Evolutionary conservation across 108 stramenopile genomes (phyloP).

Genomic region (Cyclotella choctawhatcheeana): DNA sequence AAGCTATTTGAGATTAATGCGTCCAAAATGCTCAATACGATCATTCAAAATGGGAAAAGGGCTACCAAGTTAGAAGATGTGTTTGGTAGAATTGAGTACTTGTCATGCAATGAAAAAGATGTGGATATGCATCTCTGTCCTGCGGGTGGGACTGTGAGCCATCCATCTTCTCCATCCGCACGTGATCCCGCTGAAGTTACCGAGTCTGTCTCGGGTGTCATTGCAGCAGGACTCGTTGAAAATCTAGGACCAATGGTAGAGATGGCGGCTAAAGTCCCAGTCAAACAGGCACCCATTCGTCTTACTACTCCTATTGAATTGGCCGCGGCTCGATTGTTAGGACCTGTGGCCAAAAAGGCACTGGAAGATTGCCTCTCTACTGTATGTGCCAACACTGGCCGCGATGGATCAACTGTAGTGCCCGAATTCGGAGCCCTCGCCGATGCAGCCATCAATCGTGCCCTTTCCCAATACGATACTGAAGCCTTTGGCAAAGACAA

Average conservation of each 20-base stretch:
- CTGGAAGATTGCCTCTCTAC: slow-evolving; percentile 50
- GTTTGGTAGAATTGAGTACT: slow-evolving; percentile 73
- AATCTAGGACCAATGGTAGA: slow-evolving; percentile 43
- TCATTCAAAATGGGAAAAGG: slow-evolving; percentile 52
- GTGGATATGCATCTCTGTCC: slow-evolving; percentile 54
- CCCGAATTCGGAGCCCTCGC: slow-evolving; percentile 79
- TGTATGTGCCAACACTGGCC: slow-evolving; percentile 29
- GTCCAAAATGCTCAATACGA: slow-evolving; percentile 55
- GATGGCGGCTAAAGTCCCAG: slow-evolving; percentile 51
- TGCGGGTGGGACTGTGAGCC: slow-evolving; percentile 45
- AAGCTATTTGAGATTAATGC: slow-evolving; percentile 58
- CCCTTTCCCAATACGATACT: slow-evolving; percentile 57
- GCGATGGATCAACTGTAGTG: slow-evolving; percentile 51
- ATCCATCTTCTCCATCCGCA: slow-evolving; percentile 30
- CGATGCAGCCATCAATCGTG: slow-evolving; percentile 67
- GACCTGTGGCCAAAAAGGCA: slow-evolving; percentile 56
- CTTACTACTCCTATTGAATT: slow-evolving; percentile 60
- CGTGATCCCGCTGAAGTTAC: slow-evolving; percentile 50
- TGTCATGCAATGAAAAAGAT: slow-evolving; percentile 53
- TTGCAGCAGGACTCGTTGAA: slow-evolving; percentile 49
- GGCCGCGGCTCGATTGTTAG: slow-evolving; percentile 69
- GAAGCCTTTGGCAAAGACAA: slow-evolving; percentile 26
- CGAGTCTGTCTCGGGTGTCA: slow-evolving; percentile 42
- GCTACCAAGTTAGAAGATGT: slow-evolving; percentile 65
- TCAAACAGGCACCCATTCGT: slow-evolving; percentile 39